Base-by-base conservation (phyloP, 306 rosid species). In the Quercus alba region DNA sequence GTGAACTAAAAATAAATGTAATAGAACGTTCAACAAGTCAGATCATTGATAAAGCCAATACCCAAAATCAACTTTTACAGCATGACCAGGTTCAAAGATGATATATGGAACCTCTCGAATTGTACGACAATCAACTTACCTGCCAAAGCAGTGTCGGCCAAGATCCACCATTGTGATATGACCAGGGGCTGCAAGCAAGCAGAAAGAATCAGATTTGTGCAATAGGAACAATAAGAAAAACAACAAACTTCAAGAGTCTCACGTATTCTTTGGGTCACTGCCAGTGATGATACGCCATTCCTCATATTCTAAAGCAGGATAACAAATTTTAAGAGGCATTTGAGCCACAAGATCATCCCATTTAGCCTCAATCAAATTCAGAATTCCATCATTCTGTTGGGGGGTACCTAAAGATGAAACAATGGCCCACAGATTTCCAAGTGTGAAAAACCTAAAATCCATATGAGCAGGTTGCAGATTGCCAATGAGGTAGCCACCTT, bases 101-200 rank as follows among this genome's bases (percentile, higher is more conserved):
- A 31, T 5, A 12, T 0, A 11, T 10, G 54, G 54, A 49, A 49
- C 54, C 54, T 49, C 5, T 10, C 17, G 19, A 28, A 1, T 33
- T 23, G 68, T 68, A 73, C 64, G 64, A 66, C 5, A 15, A 57
- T 52, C 83, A 63, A 80, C 84, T 83, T 74, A 94, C 98, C 93
- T 89, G 98, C 97, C 98, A 90, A 15, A 94, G 85, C 68, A 94
- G 96, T 17, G 97, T 90, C 23, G 98, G 98, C 97, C 98, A 94
- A 35, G 98, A 92, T 55, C 98, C 97, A 6, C 96, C 98, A 63
- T 94, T 94, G 74, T 94, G 98, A 84, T 92, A 94, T 75, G 98
- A 94, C 98, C 98, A 94, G 13, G 97, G 92, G 79, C 97, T 94
- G 89, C 88, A 84, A 83, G 77, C 70, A 80, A 74, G 72, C 72